These are phyloP conservation scores for Gardenia jasminoides DNA, from an alignment of 257 asterid species.

Conservation along the genomic window DNA sequence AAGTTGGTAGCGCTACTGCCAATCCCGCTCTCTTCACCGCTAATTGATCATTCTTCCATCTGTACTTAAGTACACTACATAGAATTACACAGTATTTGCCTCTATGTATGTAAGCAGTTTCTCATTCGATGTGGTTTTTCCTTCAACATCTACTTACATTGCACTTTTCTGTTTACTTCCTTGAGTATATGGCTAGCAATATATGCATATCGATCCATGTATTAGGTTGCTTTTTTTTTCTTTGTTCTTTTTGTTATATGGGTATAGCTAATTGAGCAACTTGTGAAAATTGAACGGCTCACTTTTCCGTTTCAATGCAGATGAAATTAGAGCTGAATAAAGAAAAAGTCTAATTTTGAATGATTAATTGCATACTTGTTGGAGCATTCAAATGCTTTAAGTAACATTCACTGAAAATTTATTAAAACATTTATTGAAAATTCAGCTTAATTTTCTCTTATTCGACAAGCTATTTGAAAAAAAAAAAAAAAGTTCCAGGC, in stretches of 20 bases:
- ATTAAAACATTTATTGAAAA: neutral
- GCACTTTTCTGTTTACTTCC: too few species aligned
- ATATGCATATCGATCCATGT: too few species aligned
- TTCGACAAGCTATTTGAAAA: neutral
- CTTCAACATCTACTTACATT: too few species aligned
- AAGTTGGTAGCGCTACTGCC: constrained; percentile 79
- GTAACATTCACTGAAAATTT: neutral
- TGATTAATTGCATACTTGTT: neutral
- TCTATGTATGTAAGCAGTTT: constrained; percentile 4
- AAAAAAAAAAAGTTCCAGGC: neutral
- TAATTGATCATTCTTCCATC: neutral
- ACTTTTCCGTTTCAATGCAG: neutral
- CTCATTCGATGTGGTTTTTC: neutral
- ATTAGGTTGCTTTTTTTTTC: too few species aligned
- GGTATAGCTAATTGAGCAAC: neutral
- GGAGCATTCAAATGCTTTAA: neutral
- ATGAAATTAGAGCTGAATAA: neutral
- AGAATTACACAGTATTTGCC: too few species aligned
- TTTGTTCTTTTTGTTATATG: neutral
- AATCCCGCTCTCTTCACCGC: constrained; percentile 71
- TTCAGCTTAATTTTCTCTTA: neutral
- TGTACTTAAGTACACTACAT: neutral
- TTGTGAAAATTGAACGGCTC: neutral
- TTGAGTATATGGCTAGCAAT: too few species aligned
- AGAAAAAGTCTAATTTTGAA: neutral